Conservation (phyloP, 2,329 filamentous ascomycete species). For the Xylariaceae sp. region DNA sequence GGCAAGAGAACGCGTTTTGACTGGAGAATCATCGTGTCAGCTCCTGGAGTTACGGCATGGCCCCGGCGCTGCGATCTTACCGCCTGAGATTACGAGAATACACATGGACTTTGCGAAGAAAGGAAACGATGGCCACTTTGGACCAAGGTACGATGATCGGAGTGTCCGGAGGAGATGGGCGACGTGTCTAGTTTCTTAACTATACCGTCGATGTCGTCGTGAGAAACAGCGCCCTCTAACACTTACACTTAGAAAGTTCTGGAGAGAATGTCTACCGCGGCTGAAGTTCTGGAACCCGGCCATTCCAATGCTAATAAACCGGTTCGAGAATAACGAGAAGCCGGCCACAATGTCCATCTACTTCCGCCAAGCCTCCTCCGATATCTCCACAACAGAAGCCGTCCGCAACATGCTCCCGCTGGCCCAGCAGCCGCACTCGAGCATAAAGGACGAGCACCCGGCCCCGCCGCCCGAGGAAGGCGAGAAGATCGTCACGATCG, state of each 20-base stretch:
- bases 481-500: constrained; percentile 50
- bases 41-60: constrained; percentile 59
- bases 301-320: constrained; percentile 75
- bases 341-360: constrained; percentile 62
- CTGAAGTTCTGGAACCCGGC: constrained; percentile 93
- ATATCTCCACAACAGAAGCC: constrained; percentile 13
- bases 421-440: constrained; percentile 42
- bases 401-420: constrained; percentile 27
- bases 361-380: constrained; percentile 41
- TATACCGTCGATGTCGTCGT: background rate
- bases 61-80: constrained; percentile 75
- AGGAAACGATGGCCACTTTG: constrained; percentile 63
- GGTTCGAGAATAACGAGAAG: constrained; percentile 51
- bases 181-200: background rate
- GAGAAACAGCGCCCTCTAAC: constrained; percentile 2
- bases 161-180: background rate
- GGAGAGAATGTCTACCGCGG: constrained; percentile 72
- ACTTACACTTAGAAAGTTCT: constrained; percentile 67
- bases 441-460: constrained; percentile 42
- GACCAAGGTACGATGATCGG: constrained; percentile 54
- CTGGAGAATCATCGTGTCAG: constrained; percentile 15
- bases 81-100: constrained; percentile 68
- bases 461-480: constrained; percentile 44
- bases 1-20: constrained; percentile 5
- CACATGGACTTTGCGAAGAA: constrained; percentile 65